A percentile compares a stretch with the other conserved stretches of the same genome.
These are phyloP conservation scores for Cornus florida DNA, from an alignment of 148 eudicot species.

Conservation along the genomic window DNA sequence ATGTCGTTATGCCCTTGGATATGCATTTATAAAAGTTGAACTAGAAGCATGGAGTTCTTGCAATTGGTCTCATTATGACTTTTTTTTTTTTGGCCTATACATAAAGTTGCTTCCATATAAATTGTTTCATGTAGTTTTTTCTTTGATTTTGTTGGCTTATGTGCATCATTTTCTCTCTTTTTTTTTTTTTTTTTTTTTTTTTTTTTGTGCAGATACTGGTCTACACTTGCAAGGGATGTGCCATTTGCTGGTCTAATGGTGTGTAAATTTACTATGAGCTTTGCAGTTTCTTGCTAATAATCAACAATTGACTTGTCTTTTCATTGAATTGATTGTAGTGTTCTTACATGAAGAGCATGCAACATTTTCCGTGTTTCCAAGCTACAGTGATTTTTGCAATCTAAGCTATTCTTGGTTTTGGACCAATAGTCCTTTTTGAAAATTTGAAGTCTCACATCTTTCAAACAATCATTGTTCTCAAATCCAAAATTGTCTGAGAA, in stretches of 20 bases:
- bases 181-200: background rate
- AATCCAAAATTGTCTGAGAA: background rate
- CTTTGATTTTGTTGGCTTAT: background rate
- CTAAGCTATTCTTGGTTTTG: background rate
- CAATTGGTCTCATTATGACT: background rate
- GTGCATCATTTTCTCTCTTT: background rate
- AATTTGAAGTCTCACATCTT: background rate
- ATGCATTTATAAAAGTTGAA: background rate
- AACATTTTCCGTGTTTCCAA: background rate
- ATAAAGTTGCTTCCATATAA: background rate
- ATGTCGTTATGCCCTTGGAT: background rate
- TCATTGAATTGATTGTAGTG: background rate
- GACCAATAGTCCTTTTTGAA: background rate
- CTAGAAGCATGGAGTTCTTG: background rate
- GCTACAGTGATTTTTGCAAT: background rate
- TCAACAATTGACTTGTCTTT: background rate
- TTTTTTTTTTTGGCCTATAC: no score
- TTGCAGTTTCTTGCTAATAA: background rate
- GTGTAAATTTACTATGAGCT: background rate
- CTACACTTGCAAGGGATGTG: constrained; percentile 94
- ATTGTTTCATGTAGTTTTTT: background rate
- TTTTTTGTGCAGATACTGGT: constrained; percentile 66
- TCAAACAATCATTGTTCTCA: background rate
- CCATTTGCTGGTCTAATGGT: constrained; percentile 99
- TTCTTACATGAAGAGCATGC: background rate